Conservation (phyloP, 768 basidiomycete genomes). For the Auriscalpium microsporum region DNA sequence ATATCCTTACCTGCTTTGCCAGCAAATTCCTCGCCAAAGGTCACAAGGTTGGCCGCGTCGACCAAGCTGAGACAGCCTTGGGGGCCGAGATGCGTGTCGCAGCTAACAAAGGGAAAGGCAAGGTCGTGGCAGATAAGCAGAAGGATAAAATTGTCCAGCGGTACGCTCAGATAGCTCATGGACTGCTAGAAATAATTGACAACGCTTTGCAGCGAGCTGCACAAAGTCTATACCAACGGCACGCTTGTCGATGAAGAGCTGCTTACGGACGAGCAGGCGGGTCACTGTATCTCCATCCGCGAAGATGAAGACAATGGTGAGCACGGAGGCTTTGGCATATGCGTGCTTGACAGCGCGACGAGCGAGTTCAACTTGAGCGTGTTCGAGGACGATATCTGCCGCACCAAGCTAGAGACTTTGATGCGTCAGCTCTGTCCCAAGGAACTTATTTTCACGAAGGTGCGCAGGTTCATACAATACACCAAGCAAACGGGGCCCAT, state of each 20-base stretch:
- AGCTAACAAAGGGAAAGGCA: conserved; percentile 49
- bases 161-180: conserved; percentile 24
- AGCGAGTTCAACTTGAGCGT: conserved; percentile 88
- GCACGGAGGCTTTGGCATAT: conserved; percentile 67
- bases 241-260: conserved; percentile 89
- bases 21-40: conserved; percentile 84
- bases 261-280: conserved; percentile 86
- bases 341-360: conserved; percentile 89
- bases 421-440: conserved; percentile 87
- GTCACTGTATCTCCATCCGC: conserved; percentile 87
- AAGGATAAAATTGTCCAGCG: conserved; percentile 87
- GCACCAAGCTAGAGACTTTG: conserved; percentile 89
- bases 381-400: conserved; percentile 88
- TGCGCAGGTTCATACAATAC: conserved; percentile 20
- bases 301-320: conserved; percentile 39
- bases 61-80: conserved; percentile 94
- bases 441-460: conserved; percentile 88
- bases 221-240: conserved; percentile 94
- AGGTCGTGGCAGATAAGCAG: conserved; percentile 38
- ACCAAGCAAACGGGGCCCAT: too few species aligned
- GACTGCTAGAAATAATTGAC: background rate
- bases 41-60: conserved; percentile 93
- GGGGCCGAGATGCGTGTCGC: conserved; percentile 94
- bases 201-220: conserved; percentile 55
- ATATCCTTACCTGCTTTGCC: conserved; percentile 2